phyloP scores from a whole-genome alignment of 768 basidiomycete species.

The Daedalea quercina region DNA sequence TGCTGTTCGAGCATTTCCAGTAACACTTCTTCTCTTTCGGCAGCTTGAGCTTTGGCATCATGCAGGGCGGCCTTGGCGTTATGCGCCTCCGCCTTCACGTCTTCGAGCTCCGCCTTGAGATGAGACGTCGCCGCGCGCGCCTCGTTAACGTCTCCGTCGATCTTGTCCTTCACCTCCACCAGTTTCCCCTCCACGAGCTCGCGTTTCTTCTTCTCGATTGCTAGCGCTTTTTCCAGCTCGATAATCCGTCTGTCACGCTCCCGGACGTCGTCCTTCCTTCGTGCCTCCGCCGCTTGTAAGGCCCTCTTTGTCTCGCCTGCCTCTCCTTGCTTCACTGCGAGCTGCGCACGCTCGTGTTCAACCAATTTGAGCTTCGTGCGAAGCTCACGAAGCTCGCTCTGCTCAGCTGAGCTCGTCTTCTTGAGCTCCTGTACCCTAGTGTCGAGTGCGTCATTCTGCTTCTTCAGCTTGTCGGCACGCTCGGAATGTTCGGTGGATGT shows the following conservation, averaged over 20 bases:
- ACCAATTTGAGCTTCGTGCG: slow-evolving; percentile 47
- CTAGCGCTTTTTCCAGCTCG: slow-evolving; percentile 49
- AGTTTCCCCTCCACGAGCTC: slow-evolving; percentile 39
- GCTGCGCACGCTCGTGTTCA: slow-evolving; percentile 52
- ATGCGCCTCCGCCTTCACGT: slow-evolving; percentile 30
- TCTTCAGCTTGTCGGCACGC: slow-evolving; percentile 55
- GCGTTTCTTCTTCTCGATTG: slow-evolving; percentile 42
- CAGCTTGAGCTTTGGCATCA: slow-evolving; percentile 24
- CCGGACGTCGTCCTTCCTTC: slow-evolving; percentile 45
- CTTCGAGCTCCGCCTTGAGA: slow-evolving; percentile 32
- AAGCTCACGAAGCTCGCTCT: slow-evolving; percentile 58
- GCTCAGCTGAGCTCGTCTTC: slow-evolving; percentile 39
- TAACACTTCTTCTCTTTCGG: slow-evolving; percentile 38
- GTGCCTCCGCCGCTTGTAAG: slow-evolving; percentile 41
- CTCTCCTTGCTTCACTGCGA: slow-evolving; percentile 47
- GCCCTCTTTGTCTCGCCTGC: slow-evolving; percentile 43
- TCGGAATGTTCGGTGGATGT: slow-evolving; percentile 42
- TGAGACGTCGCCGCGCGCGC: slow-evolving; percentile 27
- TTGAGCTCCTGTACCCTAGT: slow-evolving; percentile 56
- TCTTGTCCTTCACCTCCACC: slow-evolving; percentile 35
- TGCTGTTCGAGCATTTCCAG: slow-evolving; percentile 46
- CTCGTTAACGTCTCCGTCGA: slow-evolving; percentile 24
- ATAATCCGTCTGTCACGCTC: slow-evolving; percentile 47
- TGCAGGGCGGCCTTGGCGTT: slow-evolving; percentile 27
- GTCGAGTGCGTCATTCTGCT: slow-evolving; percentile 51